These are phyloP conservation scores for Fusarium dlaminii DNA, from an alignment of 2,329 filamentous ascomycete genomes.

Conservation along the genomic window DNA sequence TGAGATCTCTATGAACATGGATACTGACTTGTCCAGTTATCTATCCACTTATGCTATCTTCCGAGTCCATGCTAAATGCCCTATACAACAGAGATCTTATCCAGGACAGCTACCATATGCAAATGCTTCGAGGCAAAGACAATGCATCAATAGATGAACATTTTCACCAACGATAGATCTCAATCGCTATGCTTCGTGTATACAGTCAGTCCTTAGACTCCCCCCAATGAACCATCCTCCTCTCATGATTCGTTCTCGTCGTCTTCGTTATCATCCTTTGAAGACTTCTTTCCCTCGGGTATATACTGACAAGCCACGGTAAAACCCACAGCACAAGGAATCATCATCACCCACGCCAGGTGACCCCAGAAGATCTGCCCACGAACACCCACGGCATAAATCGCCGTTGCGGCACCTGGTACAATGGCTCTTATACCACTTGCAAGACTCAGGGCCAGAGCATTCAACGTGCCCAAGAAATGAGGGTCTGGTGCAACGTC, in stretches of 20 bases:
- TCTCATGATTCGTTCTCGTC: neutral
- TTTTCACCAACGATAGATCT: neutral
- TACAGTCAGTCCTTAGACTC: neutral
- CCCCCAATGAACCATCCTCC: neutral
- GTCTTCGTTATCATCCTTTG: constrained; percentile 19
- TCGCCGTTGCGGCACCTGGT: constrained; percentile 71
- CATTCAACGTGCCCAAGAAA: constrained; percentile 77
- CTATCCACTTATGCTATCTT: neutral
- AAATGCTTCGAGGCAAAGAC: neutral
- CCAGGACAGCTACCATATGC: neutral
- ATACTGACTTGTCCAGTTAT: neutral
- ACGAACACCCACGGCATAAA: constrained; percentile 74
- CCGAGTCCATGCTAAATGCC: neutral
- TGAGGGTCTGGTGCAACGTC: constrained; percentile 73
- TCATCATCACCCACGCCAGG: constrained; percentile 48
- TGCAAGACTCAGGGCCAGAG: constrained; percentile 63
- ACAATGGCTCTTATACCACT: constrained; percentile 72
- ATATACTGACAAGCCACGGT: constrained; percentile 40
- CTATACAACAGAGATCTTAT: neutral
- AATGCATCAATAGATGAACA: neutral
- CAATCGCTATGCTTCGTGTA: neutral
- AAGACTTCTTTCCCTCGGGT: constrained; percentile 39
- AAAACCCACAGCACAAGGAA: constrained; percentile 45
- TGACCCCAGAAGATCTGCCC: constrained; percentile 71
- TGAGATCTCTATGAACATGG: neutral